Conservation (phyloP, 345 rosid species). For the Salix viminalis region DNA sequence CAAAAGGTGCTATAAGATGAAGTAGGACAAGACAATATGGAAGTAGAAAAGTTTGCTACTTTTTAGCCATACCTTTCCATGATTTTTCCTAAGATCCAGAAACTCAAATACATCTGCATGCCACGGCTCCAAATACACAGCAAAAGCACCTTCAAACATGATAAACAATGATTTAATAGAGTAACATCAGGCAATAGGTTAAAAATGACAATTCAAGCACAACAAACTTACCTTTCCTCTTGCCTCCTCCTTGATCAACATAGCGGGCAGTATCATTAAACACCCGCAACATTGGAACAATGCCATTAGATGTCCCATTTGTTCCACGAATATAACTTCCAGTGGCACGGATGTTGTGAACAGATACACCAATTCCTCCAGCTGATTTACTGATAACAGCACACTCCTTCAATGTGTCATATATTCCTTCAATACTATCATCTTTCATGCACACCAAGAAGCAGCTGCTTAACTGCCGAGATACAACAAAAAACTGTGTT, state of each 20-base stretch:
- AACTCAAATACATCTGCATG: conserved; percentile 72
- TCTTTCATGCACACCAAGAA: conserved; percentile 90
- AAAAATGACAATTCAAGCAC: neutral
- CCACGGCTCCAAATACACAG: conserved; percentile 88
- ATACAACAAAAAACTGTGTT: neutral
- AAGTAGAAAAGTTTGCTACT: neutral
- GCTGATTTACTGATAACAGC: conserved; percentile 94
- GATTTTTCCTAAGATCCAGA: conserved; percentile 72
- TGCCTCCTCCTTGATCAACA: conserved; percentile 91
- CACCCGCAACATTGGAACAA: conserved; percentile 76
- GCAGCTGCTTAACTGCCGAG: conserved; percentile 80
- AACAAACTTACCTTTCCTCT: conserved; percentile 57
- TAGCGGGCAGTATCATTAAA: conserved; percentile 86
- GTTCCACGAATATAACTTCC: conserved; percentile 77
- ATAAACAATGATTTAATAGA: neutral
- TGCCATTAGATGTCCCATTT: conserved; percentile 79
- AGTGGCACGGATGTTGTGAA: conserved; percentile 77
- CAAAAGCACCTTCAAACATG: conserved; percentile 62
- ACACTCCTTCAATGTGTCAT: conserved; percentile 89
- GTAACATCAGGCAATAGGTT: neutral
- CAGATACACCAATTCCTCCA: conserved; percentile 89
- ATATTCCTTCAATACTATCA: conserved; percentile 89
- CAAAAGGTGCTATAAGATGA: neutral
- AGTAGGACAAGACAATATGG: neutral
- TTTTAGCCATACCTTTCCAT: conserved; percentile 56